phyloP scores from a whole-genome alignment of 2,329 filamentous ascomycete genomes.

The Zymoseptoria brevis region DNA sequence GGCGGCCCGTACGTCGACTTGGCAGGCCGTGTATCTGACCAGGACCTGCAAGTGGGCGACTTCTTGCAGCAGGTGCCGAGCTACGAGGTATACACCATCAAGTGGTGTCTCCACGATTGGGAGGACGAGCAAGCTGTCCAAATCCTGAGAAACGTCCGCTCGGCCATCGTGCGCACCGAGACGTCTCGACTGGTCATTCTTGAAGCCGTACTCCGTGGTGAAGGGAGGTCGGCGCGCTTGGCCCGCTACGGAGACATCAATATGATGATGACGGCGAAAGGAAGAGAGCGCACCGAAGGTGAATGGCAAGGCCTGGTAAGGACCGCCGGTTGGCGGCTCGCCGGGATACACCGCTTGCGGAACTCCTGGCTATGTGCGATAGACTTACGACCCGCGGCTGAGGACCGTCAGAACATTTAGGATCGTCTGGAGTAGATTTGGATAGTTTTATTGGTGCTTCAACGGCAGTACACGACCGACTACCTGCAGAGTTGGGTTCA shows the following conservation, averaged over 20 bases:
- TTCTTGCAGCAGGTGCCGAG: not conserved
- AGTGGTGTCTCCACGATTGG: slow-evolving; percentile 15
- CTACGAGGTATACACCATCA: not conserved
- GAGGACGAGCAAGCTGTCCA: slow-evolving; percentile 10
- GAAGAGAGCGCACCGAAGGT: not conserved
- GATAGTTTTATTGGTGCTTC: too few relatives aligned
- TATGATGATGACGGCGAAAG: not conserved
- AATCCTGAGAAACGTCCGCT: slow-evolving; percentile 9
- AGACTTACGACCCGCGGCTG: too few relatives aligned
- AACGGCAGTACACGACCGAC: too few relatives aligned
- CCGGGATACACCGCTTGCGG: too few relatives aligned
- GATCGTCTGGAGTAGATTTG: too few relatives aligned
- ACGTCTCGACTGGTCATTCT: not conserved
- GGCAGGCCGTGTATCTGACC: not conserved
- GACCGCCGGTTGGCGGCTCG: too few relatives aligned
- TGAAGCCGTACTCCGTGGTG: not conserved
- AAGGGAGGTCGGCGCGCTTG: not conserved
- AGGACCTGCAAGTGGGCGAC: not conserved
- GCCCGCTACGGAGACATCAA: not conserved
- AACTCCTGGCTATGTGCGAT: too few relatives aligned
- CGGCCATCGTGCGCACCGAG: not conserved
- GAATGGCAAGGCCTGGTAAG: not conserved
- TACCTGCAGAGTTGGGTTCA: too few relatives aligned
- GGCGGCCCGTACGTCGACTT: not conserved
- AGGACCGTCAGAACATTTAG: too few relatives aligned